Conservation (phyloP, 495 filamentous ascomycete genomes). For the Annulohypoxylon moriforme region DNA sequence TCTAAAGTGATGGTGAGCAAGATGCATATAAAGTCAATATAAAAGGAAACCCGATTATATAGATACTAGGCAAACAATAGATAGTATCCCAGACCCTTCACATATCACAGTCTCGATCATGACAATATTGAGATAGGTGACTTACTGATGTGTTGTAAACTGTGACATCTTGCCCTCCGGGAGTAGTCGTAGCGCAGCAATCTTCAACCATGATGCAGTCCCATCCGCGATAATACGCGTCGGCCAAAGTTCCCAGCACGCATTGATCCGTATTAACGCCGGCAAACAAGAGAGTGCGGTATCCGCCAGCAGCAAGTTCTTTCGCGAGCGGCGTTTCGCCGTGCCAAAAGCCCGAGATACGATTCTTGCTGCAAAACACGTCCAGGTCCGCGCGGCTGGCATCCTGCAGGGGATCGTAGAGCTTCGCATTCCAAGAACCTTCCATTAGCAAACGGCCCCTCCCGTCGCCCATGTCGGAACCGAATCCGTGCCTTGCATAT, state of each 20-base stretch:
- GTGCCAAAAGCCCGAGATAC: constrained; percentile 67
- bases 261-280: constrained; percentile 73
- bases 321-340: constrained; percentile 49
- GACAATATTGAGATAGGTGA: background rate
- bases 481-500: constrained; percentile 56
- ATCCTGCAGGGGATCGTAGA: constrained; percentile 59
- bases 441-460: constrained; percentile 63
- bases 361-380: constrained; percentile 66
- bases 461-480: constrained; percentile 56
- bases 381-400: constrained; percentile 50
- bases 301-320: constrained; percentile 47
- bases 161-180: constrained; percentile 46
- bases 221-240: constrained; percentile 65
- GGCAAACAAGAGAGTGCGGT: constrained; percentile 63
- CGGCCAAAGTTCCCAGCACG: constrained; percentile 64
- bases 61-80: background rate
- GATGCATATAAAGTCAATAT: background rate
- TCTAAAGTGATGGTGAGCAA: constrained; percentile 18
- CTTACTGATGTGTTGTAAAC: constrained; percentile 51
- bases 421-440: constrained; percentile 65
- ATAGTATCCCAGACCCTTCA: background rate
- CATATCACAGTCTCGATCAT: background rate
- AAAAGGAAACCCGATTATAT: background rate
- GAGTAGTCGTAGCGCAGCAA: constrained; percentile 62
- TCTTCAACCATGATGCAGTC: constrained; percentile 67